phyloP scores from a whole-genome alignment of 164 flowering plant species.

The Paratinospora sagittata region DNA sequence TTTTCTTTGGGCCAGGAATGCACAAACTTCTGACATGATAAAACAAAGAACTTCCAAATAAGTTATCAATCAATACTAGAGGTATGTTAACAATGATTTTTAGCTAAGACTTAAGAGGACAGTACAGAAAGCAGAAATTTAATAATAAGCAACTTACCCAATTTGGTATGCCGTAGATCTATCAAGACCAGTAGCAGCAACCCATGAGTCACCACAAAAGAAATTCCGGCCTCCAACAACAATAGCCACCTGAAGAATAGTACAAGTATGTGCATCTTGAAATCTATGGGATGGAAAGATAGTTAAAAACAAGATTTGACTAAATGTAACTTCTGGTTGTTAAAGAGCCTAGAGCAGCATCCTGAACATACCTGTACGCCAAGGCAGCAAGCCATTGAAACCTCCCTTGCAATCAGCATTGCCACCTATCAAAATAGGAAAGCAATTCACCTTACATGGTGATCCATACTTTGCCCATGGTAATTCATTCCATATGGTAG shows the following conservation, averaged over 20 bases:
- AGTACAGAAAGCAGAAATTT: too few species aligned
- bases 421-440: slow-evolving; percentile 48
- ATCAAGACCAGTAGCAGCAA: slow-evolving; percentile 72
- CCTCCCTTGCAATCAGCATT: slow-evolving; percentile 80
- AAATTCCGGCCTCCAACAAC: slow-evolving; percentile 93
- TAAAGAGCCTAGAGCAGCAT: not conserved
- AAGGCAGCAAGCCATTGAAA: slow-evolving; percentile 59
- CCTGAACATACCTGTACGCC: slow-evolving; percentile 70
- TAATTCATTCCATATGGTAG: not conserved
- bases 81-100: too few species aligned
- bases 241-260: slow-evolving; percentile 63
- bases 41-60: too few species aligned
- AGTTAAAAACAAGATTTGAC: too few species aligned
- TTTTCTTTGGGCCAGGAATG: too few species aligned
- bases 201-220: slow-evolving; percentile 91
- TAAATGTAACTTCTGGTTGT: too few species aligned
- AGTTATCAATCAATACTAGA: too few species aligned
- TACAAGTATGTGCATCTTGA: not conserved
- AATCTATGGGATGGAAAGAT: too few species aligned
- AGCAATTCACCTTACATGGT: slow-evolving; percentile 14
- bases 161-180: slow-evolving; percentile 81
- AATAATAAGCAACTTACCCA: slow-evolving; percentile 39
- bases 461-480: not conserved
- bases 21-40: too few species aligned
- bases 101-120: too few species aligned